Percentiles rank a stretch among this genome's conserved stretches.
These are phyloP conservation scores for Polychytrium aggregatum DNA, from an alignment of 192 early-diverging fungal species.

Conservation along the genomic window DNA sequence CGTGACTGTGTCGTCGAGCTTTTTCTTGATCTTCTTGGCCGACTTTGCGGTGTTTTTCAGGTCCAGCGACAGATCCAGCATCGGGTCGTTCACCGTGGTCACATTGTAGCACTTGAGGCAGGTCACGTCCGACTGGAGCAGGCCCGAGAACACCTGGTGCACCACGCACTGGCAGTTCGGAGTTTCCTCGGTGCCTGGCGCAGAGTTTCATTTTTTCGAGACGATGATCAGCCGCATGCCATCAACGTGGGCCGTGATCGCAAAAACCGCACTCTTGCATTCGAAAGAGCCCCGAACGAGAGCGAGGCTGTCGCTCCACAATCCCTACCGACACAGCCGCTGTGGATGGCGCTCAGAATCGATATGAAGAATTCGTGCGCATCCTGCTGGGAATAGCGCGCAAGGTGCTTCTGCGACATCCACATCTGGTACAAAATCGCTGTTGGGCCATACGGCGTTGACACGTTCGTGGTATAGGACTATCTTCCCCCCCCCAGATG, in stretches of 20 bases:
- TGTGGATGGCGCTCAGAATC: slow-evolving; percentile 76
- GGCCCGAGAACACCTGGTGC: slow-evolving; percentile 81
- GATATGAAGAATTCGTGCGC: slow-evolving; percentile 97
- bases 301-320: no score
- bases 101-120: slow-evolving; percentile 69
- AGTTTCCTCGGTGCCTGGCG: not conserved
- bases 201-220: no score
- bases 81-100: slow-evolving; percentile 72
- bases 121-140: slow-evolving; percentile 83
- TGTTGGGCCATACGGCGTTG: slow-evolving; percentile 68
- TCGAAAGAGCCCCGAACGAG: no score
- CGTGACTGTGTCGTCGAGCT: not conserved
- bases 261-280: no score
- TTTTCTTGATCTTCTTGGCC: slow-evolving; percentile 14
- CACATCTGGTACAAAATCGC: slow-evolving; percentile 81
- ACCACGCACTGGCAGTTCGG: slow-evolving; percentile 72
- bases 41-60: slow-evolving; percentile 36
- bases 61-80: slow-evolving; percentile 85
- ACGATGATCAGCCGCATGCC: no score
- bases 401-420: slow-evolving; percentile 73
- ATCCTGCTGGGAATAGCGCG: slow-evolving; percentile 91
- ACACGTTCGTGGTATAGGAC: no score
- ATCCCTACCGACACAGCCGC: slow-evolving; percentile 16
- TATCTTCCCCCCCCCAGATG: no score
- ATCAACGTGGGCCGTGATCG: no score